Conservation (phyloP, 257 asterid genomes). For the Ophiorrhiza pumila region DNA sequence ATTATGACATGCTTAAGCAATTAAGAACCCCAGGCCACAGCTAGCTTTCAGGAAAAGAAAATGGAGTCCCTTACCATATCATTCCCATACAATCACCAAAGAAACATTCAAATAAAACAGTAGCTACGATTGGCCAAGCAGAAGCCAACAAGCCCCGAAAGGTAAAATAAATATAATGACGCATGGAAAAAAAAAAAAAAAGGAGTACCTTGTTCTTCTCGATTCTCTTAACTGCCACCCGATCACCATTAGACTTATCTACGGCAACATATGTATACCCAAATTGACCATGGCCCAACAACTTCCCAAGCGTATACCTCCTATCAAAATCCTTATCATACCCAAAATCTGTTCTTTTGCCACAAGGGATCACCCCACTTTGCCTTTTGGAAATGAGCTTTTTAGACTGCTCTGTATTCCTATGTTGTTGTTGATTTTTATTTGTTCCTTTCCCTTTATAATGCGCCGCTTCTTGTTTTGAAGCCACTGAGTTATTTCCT, state of each 20-base stretch:
- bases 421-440: slow-evolving; percentile 39
- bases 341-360: slow-evolving; percentile 95
- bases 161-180: background rate
- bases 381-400: slow-evolving; percentile 51
- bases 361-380: slow-evolving; percentile 73
- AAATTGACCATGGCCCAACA: slow-evolving; percentile 98
- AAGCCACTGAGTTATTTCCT: background rate
- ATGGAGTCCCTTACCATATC: background rate
- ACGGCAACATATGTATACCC: slow-evolving; percentile 94
- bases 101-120: slow-evolving; percentile 9
- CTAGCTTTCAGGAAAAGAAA: background rate
- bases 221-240: slow-evolving; percentile 96
- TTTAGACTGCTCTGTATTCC: slow-evolving; percentile 36
- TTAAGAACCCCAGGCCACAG: background rate
- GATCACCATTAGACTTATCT: slow-evolving; percentile 83
- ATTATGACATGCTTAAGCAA: background rate
- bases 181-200: background rate
- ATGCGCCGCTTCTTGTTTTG: slow-evolving; percentile 3
- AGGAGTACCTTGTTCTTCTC: slow-evolving; percentile 83
- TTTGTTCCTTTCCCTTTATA: slow-evolving; percentile 13
- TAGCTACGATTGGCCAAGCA: background rate
- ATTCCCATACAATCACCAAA: background rate
- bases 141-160: background rate
- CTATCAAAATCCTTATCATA: slow-evolving; percentile 82
- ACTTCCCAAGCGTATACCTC: slow-evolving; percentile 73